These are phyloP conservation scores for Salinomyces thailandicus DNA, from an alignment of 2,329 filamentous ascomycete species.

Conservation along the genomic window DNA sequence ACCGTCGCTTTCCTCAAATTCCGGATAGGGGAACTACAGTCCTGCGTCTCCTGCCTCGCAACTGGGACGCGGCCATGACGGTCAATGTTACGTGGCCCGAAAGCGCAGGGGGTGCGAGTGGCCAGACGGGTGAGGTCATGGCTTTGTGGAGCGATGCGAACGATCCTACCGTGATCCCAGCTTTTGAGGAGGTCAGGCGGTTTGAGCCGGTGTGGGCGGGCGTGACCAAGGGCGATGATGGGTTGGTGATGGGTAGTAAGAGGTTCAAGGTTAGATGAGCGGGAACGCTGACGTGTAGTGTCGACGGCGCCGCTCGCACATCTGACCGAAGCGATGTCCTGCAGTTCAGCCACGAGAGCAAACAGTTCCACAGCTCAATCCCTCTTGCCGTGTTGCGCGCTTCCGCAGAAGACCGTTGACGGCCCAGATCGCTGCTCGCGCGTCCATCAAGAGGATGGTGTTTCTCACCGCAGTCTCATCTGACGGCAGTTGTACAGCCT, in stretches of 20 bases:
- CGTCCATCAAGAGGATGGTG: no score
- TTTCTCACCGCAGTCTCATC: no score
- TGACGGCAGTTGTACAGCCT: no score
- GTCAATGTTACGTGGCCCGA: constrained; percentile 59
- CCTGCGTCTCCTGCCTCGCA: constrained; percentile 71
- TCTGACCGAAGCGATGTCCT: no score
- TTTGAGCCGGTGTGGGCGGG: constrained; percentile 74
- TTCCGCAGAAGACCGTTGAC: no score
- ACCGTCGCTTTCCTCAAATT: constrained; percentile 26
- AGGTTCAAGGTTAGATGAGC: constrained; percentile 38
- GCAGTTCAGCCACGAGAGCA: no score
- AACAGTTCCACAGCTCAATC: no score
- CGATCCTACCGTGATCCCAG: constrained; percentile 58
- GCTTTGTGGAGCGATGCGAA: constrained; percentile 90
- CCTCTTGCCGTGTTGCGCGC: no score
- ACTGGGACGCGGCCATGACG: constrained; percentile 66
- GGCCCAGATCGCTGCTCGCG: no score
- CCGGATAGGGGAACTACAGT: constrained; percentile 54
- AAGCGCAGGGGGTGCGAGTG: constrained; percentile 18
- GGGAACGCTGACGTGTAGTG: no score
- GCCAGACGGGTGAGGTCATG: constrained; percentile 54
- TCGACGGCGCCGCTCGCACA: no score
- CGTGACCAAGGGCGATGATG: constrained; percentile 63
- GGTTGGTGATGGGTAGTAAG: constrained; percentile 71
- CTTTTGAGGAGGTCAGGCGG: constrained; percentile 65